phyloP scores from a whole-genome alignment of 345 rosid genomes.

The Lumnitzera littorea region DNA sequence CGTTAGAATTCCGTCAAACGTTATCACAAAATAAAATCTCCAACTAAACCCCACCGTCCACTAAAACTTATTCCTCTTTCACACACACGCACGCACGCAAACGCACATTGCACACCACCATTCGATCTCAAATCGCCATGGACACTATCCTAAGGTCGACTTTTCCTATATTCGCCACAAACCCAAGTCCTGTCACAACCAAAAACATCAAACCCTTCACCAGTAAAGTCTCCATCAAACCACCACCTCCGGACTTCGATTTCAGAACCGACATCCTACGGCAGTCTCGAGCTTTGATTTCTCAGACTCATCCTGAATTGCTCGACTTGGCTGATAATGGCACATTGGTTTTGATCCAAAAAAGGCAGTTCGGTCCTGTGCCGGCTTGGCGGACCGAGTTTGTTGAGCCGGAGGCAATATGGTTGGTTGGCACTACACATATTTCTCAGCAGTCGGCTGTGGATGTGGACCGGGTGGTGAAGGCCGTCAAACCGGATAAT shows the following conservation, averaged over 20 bases:
- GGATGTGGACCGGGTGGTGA: constrained; percentile 61
- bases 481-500: constrained; percentile 61
- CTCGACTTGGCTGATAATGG: constrained; percentile 61
- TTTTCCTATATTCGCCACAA: constrained; percentile 30
- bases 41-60: no score
- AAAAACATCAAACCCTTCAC: constrained; percentile 23
- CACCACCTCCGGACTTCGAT: constrained; percentile 73
- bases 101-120: no score
- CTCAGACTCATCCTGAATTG: constrained; percentile 40
- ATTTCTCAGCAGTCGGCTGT: constrained; percentile 54
- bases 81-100: no score
- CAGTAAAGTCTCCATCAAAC: constrained; percentile 38
- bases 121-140: constrained; percentile 26
- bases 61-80: no score
- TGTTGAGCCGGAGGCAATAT: constrained; percentile 68
- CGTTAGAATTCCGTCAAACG: no score
- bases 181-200: constrained; percentile 12
- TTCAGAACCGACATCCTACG: constrained; percentile 45
- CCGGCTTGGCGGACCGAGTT: constrained; percentile 75
- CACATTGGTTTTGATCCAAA: constrained; percentile 47
- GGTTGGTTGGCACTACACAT: constrained; percentile 74
- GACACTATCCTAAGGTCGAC: constrained; percentile 33
- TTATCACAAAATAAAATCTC: no score
- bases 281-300: constrained; percentile 48
- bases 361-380: constrained; percentile 57